Conservation (phyloP, 805 yeast species). For the Starmera pachycereana region DNA sequence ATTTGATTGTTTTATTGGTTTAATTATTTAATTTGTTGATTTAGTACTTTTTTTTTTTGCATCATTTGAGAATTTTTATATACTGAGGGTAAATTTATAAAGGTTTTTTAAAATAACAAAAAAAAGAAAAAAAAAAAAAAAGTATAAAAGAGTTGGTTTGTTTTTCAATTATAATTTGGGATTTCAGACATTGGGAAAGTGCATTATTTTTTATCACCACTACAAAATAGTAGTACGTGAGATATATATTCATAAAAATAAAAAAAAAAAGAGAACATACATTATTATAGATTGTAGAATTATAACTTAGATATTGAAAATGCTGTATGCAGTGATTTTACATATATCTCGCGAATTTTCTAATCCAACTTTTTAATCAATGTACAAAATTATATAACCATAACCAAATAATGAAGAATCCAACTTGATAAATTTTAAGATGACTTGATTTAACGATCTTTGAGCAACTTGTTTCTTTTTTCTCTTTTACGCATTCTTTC, state of each 20-base stretch:
- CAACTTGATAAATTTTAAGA: no score
- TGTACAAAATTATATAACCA: no score
- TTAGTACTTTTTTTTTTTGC: not conserved
- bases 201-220: slow-evolving; percentile 3
- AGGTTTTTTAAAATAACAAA: not conserved
- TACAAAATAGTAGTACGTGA: no score
- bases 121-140: slow-evolving; percentile 3
- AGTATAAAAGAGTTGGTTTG: slow-evolving; percentile 12
- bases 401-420: no score
- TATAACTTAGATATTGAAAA: no score
- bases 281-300: no score
- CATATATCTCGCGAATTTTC: no score
- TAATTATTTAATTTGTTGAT: not conserved
- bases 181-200: slow-evolving; percentile 14
- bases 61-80: not conserved
- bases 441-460: slow-evolving; percentile 52
- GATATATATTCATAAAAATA: no score
- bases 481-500: slow-evolving; percentile 86
- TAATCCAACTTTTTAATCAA: no score
- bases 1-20: slow-evolving; percentile 1
- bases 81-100: not conserved
- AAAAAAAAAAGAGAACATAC: no score
- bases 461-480: slow-evolving; percentile 88
- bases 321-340: no score
- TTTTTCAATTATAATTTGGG: slow-evolving; percentile 10